Evolutionary conservation across 129 eudicot species (phyloP).

Genomic region (Saposhnikovia divaricata): DNA sequence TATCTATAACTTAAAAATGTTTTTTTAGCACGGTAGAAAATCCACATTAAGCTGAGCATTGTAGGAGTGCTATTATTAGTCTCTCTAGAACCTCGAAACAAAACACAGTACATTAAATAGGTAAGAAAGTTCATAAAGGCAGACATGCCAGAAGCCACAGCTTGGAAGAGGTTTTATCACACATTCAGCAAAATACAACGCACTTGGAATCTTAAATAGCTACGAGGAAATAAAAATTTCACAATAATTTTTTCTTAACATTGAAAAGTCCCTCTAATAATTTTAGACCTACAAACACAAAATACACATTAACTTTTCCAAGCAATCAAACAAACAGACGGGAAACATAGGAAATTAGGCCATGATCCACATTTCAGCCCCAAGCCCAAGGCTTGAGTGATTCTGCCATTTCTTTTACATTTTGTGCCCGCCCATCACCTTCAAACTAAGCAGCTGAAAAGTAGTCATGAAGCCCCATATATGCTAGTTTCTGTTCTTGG

Average conservation of each 20-base stretch:
- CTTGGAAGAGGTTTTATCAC: slow-evolving; percentile 13
- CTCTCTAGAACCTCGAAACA: not conserved
- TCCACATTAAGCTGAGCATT: too few relatives aligned
- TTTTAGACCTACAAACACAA: slow-evolving; percentile 17
- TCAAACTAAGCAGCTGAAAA: slow-evolving; percentile 15
- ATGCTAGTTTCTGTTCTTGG: slow-evolving; percentile 48
- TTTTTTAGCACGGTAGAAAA: too few relatives aligned
- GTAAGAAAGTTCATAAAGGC: not conserved
- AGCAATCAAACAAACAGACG: slow-evolving; percentile 12
- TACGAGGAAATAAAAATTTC: slow-evolving; percentile 12
- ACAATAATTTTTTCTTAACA: slow-evolving; percentile 18
- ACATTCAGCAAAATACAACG: slow-evolving; percentile 12
- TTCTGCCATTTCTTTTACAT: not conserved
- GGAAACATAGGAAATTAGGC: not conserved
- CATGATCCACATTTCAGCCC: slow-evolving; percentile 12
- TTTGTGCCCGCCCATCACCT: not conserved
- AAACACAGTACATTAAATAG: not conserved
- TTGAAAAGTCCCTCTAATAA: not conserved
- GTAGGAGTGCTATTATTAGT: too few relatives aligned
- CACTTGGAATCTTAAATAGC: slow-evolving; percentile 1
- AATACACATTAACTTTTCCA: slow-evolving; percentile 11
- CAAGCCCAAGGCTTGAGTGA: not conserved
- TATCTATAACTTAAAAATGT: too few relatives aligned
- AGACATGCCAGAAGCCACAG: not conserved
- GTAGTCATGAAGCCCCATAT: slow-evolving; percentile 7